Evolutionary conservation across 2,329 filamentous ascomycete species (phyloP).

Genomic region (Exophiala xenobiotica): DNA sequence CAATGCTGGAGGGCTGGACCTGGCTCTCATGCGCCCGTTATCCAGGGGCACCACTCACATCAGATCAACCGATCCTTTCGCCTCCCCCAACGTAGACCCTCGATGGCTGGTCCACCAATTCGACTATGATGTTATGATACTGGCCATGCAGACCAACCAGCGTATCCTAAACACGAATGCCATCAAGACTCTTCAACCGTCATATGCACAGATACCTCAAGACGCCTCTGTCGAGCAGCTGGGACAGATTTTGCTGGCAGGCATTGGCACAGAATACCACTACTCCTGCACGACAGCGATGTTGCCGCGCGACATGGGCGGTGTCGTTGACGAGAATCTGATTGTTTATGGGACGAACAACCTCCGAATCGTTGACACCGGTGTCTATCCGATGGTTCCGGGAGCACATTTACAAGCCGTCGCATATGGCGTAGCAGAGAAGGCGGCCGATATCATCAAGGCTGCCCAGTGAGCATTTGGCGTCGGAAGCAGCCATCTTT

Average conservation of each 20-base stretch:
- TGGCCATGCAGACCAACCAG: slow-evolving; percentile 32
- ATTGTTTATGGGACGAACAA: slow-evolving; percentile 36
- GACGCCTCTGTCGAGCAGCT: slow-evolving; percentile 11
- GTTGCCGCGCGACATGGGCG: slow-evolving; percentile 42
- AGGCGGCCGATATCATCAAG: slow-evolving; percentile 26
- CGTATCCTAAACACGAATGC: slow-evolving; percentile 26
- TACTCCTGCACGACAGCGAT: slow-evolving; percentile 34
- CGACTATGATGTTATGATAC: slow-evolving; percentile 43
- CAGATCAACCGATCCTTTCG: slow-evolving; percentile 34
- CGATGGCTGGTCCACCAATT: slow-evolving; percentile 45
- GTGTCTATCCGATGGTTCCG: slow-evolving; percentile 37
- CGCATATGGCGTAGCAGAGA: slow-evolving; percentile 28
- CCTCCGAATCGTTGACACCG: slow-evolving; percentile 37
- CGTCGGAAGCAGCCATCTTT: too few relatives aligned
- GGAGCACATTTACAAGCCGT: slow-evolving; percentile 40
- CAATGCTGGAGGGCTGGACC: slow-evolving; percentile 23
- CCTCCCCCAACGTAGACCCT: slow-evolving; percentile 46
- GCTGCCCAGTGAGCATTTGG: background rate
- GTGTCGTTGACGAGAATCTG: slow-evolving; percentile 36
- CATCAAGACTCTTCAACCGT: slow-evolving; percentile 17
- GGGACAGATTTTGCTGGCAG: slow-evolving; percentile 1
- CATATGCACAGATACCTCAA: background rate
- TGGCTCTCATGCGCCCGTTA: slow-evolving; percentile 33
- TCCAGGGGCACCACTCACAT: slow-evolving; percentile 46
- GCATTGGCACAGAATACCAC: slow-evolving; percentile 22